phyloP scores from a whole-genome alignment of 2,329 filamentous ascomycete species.

The Colletotrichum orbiculare region DNA sequence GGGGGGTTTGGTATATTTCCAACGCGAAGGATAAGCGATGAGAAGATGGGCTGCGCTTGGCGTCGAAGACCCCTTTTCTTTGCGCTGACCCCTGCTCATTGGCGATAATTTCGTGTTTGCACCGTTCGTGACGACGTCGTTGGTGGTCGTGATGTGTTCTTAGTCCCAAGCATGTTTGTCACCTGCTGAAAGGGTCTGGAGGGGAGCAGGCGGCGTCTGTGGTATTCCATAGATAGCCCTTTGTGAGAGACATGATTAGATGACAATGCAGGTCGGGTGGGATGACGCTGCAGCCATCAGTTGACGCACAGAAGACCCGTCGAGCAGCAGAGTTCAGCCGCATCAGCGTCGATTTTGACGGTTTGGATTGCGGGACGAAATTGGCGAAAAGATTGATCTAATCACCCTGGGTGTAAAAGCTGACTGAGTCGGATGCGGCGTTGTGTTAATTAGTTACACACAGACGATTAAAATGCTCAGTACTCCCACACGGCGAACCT shows the following conservation, averaged over 20 bases:
- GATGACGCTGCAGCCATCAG: conserved; percentile 1
- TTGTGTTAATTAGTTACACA: too few species aligned
- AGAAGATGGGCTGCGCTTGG: conserved; percentile 7
- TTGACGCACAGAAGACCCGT: too few species aligned
- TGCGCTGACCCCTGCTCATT: conserved; percentile 10
- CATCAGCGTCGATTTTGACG: neutral
- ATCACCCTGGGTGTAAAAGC: too few species aligned
- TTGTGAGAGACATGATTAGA: neutral
- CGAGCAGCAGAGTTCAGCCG: too few species aligned
- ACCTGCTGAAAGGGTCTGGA: conserved; percentile 4
- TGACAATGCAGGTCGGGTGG: neutral
- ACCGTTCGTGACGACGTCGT: neutral
- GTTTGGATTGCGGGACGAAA: conserved; percentile 7
- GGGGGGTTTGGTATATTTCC: neutral
- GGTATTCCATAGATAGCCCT: neutral
- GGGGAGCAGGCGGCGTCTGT: conserved; percentile 3
- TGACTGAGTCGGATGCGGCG: too few species aligned
- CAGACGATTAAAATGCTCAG: too few species aligned
- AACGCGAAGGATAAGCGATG: neutral
- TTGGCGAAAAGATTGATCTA: conserved; percentile 26
- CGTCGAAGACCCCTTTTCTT: conserved; percentile 21
- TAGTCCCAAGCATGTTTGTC: conserved; percentile 17
- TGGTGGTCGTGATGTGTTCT: conserved; percentile 7
- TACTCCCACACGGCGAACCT: too few species aligned
- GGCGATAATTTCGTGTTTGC: conserved; percentile 8